Percentiles rank a stretch among this genome's conserved stretches.
phyloP scores from a whole-genome alignment of 495 filamentous ascomycete genomes.

The Xylaria longipes region DNA sequence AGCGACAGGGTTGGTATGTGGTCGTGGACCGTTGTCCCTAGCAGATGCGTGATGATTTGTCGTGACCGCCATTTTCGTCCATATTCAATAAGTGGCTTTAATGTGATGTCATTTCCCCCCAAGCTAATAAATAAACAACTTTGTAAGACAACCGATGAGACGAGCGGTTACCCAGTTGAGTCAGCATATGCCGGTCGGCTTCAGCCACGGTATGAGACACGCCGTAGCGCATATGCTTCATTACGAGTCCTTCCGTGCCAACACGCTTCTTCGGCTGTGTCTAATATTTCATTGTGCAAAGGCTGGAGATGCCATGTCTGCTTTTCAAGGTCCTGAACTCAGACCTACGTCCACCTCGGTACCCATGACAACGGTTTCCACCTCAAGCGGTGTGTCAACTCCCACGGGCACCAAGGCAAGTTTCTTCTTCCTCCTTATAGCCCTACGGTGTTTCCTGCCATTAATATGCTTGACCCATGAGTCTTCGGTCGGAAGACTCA shows the following conservation, averaged over 20 bases:
- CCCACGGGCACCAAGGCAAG: conserved; percentile 36
- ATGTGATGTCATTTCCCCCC: not conserved
- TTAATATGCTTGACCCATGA: conserved; percentile 80
- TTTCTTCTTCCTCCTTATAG: conserved; percentile 36
- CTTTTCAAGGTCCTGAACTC: not conserved
- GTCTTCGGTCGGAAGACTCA: conserved; percentile 69
- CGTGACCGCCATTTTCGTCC: not conserved
- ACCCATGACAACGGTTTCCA: not conserved
- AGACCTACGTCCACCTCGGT: not conserved
- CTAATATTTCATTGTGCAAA: not conserved
- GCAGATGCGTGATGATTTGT: no score
- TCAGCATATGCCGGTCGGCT: not conserved
- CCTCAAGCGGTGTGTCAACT: not conserved
- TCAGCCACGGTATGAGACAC: not conserved
- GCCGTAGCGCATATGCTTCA: not conserved
- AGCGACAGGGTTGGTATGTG: not conserved
- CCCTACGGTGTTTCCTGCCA: conserved; percentile 63
- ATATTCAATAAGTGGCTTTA: not conserved
- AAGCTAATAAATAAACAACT: not conserved
- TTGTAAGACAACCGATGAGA: not conserved
- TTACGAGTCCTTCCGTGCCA: not conserved
- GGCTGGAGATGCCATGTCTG: not conserved
- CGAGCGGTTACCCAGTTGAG: no score
- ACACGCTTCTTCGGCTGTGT: not conserved
- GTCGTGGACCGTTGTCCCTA: no score